Base-by-base conservation (phyloP, 2,329 filamentous ascomycete species). In the Aspergillus floridensis region DNA sequence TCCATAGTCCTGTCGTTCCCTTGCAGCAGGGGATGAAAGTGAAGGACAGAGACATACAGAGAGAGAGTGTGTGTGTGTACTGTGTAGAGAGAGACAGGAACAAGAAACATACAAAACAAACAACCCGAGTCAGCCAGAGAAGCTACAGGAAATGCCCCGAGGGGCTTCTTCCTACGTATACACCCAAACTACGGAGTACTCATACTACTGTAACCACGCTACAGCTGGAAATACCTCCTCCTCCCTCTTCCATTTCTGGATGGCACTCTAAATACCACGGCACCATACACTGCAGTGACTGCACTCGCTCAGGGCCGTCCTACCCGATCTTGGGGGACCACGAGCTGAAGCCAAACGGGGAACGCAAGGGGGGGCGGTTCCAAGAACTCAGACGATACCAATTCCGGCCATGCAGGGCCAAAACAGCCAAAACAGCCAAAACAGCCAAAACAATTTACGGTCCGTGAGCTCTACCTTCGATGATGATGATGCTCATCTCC, bases 371-470 rank as follows among this genome's bases (percentile, higher is more conserved):
- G 19, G 31, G 24, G 53, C 53, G 31, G 38, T 49, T 57, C 49
- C 59, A 59, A 57, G 54, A 38, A 58, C 60, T 54, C 56, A 29
- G 31, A 55, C 57, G 57, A 59, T 61, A 53, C 60, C 56, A 50
- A 47, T 61, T 65, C 53, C 56, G 53, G 59, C 54, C 57, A 63
- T 58, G 56, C 60, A 65, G 59, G 63, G 57, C 57, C 59, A 63
- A 63, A 62, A 64, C 61, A 58, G 57, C 57, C 59, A 63, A 63
- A 62, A 64, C 61, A 58, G 57, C 57, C 59, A 63, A 63, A 62
- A 64, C 61, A 57, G 60, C 59, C 50, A 59, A 31, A 11, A 35
- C 21, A n/a, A 50, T 12, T 35, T 51, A 49, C 38, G 5, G 41
- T 44, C 38, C 38, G 38, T 44, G 38, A 44, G 38, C 38, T 44